Conservation (phyloP, 1,139 yeast species). For the Geotrichum australiense region DNA sequence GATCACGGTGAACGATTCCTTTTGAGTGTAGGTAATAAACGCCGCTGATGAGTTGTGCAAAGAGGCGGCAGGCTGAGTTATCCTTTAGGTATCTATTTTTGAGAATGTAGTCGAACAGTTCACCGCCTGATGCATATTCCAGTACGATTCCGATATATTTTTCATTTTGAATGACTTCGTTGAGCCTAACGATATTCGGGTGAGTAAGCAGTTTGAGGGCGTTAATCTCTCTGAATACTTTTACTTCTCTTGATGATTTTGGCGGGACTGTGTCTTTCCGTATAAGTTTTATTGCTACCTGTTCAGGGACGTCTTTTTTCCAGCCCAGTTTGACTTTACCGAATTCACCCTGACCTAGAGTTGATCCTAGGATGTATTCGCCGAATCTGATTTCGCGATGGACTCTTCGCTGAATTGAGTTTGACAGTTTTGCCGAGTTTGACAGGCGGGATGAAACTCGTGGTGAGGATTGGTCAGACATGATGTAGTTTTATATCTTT, state of each 20-base stretch:
- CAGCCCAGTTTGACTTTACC: conserved; percentile 98
- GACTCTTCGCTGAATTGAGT: conserved; percentile 18
- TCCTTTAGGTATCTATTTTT: conserved; percentile 85
- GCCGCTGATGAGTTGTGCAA: conserved; percentile 90
- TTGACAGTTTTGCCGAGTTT: conserved; percentile 18
- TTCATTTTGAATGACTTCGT: conserved; percentile 89
- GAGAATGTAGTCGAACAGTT: conserved; percentile 84
- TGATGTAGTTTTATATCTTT: no score
- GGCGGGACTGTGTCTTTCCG: conserved; percentile 76
- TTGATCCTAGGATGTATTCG: conserved; percentile 79
- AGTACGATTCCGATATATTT: conserved; percentile 92
- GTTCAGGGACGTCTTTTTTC: conserved; percentile 47
- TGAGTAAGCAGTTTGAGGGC: conserved; percentile 80
- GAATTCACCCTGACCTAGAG: conserved; percentile 97
- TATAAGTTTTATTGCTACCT: conserved; percentile 84
- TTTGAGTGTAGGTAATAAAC: conserved; percentile 84
- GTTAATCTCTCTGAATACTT: conserved; percentile 88
- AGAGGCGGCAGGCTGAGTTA: conserved; percentile 66
- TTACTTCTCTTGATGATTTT: conserved; percentile 77
- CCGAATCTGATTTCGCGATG: conserved; percentile 55
- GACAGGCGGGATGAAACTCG: conserved; percentile 18
- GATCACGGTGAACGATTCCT: conserved; percentile 76
- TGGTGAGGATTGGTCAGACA: conserved; percentile 16
- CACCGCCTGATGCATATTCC: conserved; percentile 97
- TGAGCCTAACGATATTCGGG: conserved; percentile 87